A percentile compares a stretch with the other conserved stretches of the same genome.
phyloP scores from a whole-genome alignment of 306 rosid species.

The Cucumis melo region DNA sequence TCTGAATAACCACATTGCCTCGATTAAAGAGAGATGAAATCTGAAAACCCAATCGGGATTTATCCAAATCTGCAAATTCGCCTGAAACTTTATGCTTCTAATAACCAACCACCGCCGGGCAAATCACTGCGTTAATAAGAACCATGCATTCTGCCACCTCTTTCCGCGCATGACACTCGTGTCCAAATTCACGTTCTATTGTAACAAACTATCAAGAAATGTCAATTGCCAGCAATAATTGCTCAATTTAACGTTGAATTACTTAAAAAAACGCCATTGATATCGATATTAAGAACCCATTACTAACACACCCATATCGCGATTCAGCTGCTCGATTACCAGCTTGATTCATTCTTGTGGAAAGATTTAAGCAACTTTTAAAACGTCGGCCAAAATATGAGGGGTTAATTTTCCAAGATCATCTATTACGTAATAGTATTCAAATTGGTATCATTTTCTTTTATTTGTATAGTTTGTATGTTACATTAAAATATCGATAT shows the following conservation, averaged over 20 bases:
- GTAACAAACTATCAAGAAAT: neutral
- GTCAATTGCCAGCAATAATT: neutral
- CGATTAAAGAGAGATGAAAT: neutral
- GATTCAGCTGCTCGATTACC: no score
- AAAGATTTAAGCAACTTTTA: no score
- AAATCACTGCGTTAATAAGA: neutral
- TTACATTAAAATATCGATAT: no score
- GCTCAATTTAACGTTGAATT: neutral
- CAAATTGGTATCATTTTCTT: no score
- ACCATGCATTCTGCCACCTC: constrained; percentile 5
- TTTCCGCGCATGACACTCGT: neutral
- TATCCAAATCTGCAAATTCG: neutral
- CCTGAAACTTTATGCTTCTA: neutral
- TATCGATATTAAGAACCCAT: no score
- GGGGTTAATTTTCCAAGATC: no score
- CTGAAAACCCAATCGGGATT: neutral
- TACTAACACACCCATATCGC: no score
- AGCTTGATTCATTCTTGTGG: no score
- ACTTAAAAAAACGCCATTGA: no score
- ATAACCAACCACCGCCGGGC: neutral
- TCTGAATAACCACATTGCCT: constrained; percentile 49
- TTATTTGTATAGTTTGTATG: no score
- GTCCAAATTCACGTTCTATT: neutral
- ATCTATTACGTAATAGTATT: no score
- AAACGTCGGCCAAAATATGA: no score